A percentile compares a stretch with the other conserved stretches of the same genome.
These are phyloP conservation scores for Trypanosoma theileri DNA, from an alignment of 208 protist species.

Conservation along the genomic window DNA sequence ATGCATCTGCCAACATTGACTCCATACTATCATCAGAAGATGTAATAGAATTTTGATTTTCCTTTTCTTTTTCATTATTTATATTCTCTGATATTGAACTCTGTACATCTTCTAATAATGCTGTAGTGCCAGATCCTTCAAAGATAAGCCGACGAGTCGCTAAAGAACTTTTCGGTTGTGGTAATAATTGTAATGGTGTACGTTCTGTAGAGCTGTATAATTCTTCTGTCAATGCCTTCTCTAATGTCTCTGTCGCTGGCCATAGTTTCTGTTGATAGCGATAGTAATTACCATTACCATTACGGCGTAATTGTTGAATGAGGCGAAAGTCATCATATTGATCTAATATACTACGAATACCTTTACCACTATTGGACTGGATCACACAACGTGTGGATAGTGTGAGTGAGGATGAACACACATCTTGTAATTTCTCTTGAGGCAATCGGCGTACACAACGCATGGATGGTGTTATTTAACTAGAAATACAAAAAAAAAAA, in stretches of 20 bases:
- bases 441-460: neutral
- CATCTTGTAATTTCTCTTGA: neutral
- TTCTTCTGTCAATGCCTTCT: constrained; percentile 53
- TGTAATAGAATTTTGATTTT: neutral
- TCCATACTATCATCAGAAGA: neutral
- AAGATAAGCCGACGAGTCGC: constrained; percentile 30
- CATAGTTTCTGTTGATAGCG: constrained; percentile 80
- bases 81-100: neutral
- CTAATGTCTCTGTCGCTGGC: constrained; percentile 63
- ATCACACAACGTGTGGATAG: constrained; percentile 33
- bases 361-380: constrained; percentile 46
- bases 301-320: constrained; percentile 38
- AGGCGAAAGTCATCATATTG: constrained; percentile 58
- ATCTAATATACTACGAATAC: constrained; percentile 61
- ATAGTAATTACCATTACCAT: constrained; percentile 80
- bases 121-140: constrained; percentile 46
- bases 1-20: constrained; percentile 13
- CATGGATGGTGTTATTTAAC: constrained; percentile 4
- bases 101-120: constrained; percentile 41
- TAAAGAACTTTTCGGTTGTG: constrained; percentile 22
- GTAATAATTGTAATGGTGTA: constrained; percentile 54
- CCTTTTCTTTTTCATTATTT: constrained; percentile 5
- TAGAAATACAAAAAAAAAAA: neutral
- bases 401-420: neutral
- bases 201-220: constrained; percentile 72